These are phyloP conservation scores for Fusarium algeriense DNA, from an alignment of 2,329 filamentous ascomycete species.

Conservation along the genomic window DNA sequence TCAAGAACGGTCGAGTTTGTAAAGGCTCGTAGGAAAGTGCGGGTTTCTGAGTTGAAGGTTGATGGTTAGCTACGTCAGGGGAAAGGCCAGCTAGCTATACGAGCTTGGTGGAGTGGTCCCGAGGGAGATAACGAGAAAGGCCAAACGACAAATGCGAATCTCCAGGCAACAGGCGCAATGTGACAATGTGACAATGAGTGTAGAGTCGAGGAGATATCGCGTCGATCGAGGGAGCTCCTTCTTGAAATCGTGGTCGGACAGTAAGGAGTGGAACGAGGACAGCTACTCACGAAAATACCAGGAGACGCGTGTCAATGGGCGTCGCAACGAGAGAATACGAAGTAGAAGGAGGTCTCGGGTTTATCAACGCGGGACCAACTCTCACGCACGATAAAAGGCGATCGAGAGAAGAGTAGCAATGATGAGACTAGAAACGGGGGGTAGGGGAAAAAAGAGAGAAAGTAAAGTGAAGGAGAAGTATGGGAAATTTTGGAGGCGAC, in stretches of 20 bases:
- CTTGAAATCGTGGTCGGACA: conserved; percentile 23
- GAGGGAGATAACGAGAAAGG: conserved; percentile 16
- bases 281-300: conserved; percentile 46
- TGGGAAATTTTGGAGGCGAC: conserved; percentile 50
- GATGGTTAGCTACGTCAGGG: conserved; percentile 46
- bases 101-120: conserved; percentile 28
- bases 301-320: conserved; percentile 53
- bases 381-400: conserved; percentile 46
- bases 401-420: conserved; percentile 55
- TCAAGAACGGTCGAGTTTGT: conserved; percentile 53
- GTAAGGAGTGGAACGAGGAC: conserved; percentile 41
- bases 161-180: conserved; percentile 18
- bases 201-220: conserved; percentile 15
- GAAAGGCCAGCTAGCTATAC: conserved; percentile 44
- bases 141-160: conserved; percentile 2
- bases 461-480: conserved; percentile 45
- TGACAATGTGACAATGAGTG: not conserved
- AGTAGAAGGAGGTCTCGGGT: conserved; percentile 44
- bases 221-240: conserved; percentile 35
- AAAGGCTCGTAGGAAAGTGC: conserved; percentile 49
- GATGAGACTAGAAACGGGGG: conserved; percentile 50
- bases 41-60: conserved; percentile 40
- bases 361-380: conserved; percentile 41
- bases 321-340: conserved; percentile 48
- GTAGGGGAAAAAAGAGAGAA: conserved; percentile 42